phyloP scores from a whole-genome alignment of 164 flowering plant genomes.

The Magnolia changhungtana region DNA sequence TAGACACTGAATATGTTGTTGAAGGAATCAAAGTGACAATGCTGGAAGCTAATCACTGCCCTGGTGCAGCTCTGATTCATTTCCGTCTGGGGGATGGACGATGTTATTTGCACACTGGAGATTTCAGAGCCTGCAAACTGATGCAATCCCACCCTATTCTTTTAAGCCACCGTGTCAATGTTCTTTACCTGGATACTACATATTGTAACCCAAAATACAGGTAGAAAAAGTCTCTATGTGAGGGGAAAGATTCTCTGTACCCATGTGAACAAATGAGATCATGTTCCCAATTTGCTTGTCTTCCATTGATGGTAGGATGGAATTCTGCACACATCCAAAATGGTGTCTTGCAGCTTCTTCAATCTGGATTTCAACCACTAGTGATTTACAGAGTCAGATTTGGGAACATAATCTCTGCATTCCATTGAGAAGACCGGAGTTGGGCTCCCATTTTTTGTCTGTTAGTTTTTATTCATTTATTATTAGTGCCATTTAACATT shows the following conservation, averaged over 20 bases:
- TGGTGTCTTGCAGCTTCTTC: not conserved
- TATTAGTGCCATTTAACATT: not conserved
- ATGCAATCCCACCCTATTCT: constrained; percentile 64
- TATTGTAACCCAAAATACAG: constrained; percentile 79
- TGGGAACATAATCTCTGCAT: not conserved
- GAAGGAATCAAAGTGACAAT: constrained; percentile 60
- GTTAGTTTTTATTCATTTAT: not conserved
- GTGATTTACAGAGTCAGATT: not conserved
- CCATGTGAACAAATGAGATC: not conserved
- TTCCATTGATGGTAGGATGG: not conserved
- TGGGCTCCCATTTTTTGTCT: not conserved
- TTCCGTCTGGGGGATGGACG: constrained; percentile 51
- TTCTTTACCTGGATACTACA: constrained; percentile 74
- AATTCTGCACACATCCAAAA: not conserved
- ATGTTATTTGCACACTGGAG: constrained; percentile 70
- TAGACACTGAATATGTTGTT: constrained; percentile 43
- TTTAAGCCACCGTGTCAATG: constrained; percentile 31
- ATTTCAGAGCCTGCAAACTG: constrained; percentile 63
- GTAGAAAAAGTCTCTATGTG: constrained; percentile 8
- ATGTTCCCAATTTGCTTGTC: not conserved
- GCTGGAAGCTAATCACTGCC: constrained; percentile 79
- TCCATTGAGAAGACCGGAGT: not conserved
- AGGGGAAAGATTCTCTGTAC: not conserved
- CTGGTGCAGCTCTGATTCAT: constrained; percentile 74
- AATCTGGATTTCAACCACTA: not conserved